Percentiles rank a stretch among this genome's conserved stretches.
Evolutionary conservation across 345 rosid genomes (phyloP).

Genomic region (Acer saccharum): DNA sequence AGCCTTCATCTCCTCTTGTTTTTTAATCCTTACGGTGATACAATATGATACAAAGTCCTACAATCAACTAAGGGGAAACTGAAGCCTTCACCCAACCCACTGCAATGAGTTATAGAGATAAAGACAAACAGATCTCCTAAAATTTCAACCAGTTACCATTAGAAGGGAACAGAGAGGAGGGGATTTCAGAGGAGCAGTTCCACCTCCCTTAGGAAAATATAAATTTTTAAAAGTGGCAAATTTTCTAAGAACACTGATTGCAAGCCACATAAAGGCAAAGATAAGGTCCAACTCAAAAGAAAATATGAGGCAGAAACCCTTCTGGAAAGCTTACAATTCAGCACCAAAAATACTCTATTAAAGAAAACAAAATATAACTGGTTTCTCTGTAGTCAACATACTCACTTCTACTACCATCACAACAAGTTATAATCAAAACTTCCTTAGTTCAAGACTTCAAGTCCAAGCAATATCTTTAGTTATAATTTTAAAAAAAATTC

Average conservation of each 20-base stretch:
- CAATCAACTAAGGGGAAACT: not conserved
- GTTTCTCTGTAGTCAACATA: too few relatives aligned
- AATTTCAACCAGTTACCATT: not conserved
- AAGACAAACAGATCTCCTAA: not conserved
- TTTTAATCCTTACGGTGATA: not conserved
- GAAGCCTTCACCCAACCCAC: slow-evolving; percentile 8
- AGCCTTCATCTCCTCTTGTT: not conserved
- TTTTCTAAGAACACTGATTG: too few relatives aligned
- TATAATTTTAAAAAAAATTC: not conserved
- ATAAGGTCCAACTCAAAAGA: too few relatives aligned
- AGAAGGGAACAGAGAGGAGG: not conserved
- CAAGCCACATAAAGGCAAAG: too few relatives aligned
- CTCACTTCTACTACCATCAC: not conserved
- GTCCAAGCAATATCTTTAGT: not conserved
- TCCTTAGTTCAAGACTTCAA: too few relatives aligned
- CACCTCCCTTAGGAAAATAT: not conserved
- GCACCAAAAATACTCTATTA: too few relatives aligned
- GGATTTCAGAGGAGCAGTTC: not conserved
- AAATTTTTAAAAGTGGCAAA: not conserved
- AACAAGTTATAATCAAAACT: not conserved
- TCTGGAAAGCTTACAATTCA: too few relatives aligned
- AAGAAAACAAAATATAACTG: too few relatives aligned
- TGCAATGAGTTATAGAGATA: not conserved
- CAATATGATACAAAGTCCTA: not conserved
- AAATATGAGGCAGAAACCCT: too few relatives aligned